Evolutionary conservation across 257 asterid species (phyloP), one percentile per base, ranked within the genome.

Genomic region (Rehmannia glutinosa): DNA sequence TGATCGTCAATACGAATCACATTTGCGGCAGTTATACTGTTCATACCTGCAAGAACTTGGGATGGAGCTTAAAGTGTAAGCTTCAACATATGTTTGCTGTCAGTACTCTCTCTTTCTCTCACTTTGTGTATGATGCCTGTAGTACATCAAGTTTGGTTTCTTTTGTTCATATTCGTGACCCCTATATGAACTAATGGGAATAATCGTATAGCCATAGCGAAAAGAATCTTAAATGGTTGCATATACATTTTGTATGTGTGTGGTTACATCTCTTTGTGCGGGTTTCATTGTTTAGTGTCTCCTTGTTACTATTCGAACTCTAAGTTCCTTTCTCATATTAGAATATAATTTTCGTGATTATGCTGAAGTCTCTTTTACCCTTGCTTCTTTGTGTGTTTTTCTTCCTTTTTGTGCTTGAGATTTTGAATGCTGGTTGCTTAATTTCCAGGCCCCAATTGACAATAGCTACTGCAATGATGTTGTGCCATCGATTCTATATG

Each of bases 401-500:
- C 24, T 50, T 62, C 5, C 23, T 2, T 12, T 15, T 13, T 46
- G 39, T 36, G 46, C 46, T 73, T 49, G 43, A 35, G 53, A 66
- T 61, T 49, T 36, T 53, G 62, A 53, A 64, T 66, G 62, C 24
- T 43, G 43, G 47, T 75, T 33, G 79, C 58, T 67, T 75, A 57
- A 17, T 57, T 79, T 80, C 55, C 79, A 87, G 87, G 75, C 87
- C 87, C 13, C 89, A 83, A 68, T 71, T 81, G 73, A 83, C 90
- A 60, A 86, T 86, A 68, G 86, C 90, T 50, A 79, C 84, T 43
- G 79, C 87, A 50, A 73, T 76, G 77, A 55, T 86, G 71, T 61
- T 83, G 52, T 83, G 89, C 73, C 93, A 86, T 76, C 82, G 87
- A 39, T 86, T 86, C 68, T 86, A 75, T 59, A 86, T 81, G 84